These are phyloP conservation scores for Dothistroma pini DNA, from an alignment of 2,329 filamentous ascomycete species.

Conservation along the genomic window DNA sequence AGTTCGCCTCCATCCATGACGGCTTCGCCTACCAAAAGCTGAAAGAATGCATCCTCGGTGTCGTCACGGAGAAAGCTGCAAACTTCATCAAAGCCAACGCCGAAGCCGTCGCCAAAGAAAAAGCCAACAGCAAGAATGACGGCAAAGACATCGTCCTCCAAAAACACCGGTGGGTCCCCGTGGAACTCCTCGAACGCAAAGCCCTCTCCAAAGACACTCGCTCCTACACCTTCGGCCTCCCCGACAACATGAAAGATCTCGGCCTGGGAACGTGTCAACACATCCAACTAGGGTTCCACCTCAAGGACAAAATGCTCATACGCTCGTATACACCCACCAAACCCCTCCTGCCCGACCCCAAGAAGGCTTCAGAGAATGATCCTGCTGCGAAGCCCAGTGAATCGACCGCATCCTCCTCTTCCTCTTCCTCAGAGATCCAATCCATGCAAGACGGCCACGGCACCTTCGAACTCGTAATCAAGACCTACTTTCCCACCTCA, in stretches of 20 bases:
- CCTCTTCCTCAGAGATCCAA: conserved; percentile 3
- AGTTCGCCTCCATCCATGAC: conserved; percentile 52
- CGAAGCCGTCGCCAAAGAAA: conserved; percentile 40
- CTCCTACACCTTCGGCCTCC: conserved; percentile 48
- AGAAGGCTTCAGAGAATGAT: conserved; percentile 23
- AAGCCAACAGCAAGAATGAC: conserved; percentile 27
- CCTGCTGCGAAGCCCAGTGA: conserved; percentile 19
- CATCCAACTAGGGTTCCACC: conserved; percentile 52
- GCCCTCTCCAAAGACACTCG: conserved; percentile 45
- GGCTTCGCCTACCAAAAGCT: conserved; percentile 50
- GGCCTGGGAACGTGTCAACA: conserved; percentile 53
- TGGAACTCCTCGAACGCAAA: conserved; percentile 40
- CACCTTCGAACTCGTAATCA: conserved; percentile 49
- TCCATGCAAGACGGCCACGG: conserved; percentile 33
- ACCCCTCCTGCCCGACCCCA: conserved; percentile 38
- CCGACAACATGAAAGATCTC: conserved; percentile 39
- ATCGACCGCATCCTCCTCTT: neutral
- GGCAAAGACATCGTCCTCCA: conserved; percentile 38
- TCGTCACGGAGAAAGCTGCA: conserved; percentile 48
- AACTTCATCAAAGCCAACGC: conserved; percentile 47
- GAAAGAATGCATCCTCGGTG: conserved; percentile 51
- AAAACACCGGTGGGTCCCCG: conserved; percentile 48
- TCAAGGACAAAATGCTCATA: conserved; percentile 50
- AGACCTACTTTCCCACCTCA: conserved; percentile 50
- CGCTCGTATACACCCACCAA: conserved; percentile 49